A percentile compares a stretch with the other conserved stretches of the same genome.
Evolutionary conservation across 768 basidiomycete species (phyloP).

Genomic region (Tricholoma hemisulphureum): DNA sequence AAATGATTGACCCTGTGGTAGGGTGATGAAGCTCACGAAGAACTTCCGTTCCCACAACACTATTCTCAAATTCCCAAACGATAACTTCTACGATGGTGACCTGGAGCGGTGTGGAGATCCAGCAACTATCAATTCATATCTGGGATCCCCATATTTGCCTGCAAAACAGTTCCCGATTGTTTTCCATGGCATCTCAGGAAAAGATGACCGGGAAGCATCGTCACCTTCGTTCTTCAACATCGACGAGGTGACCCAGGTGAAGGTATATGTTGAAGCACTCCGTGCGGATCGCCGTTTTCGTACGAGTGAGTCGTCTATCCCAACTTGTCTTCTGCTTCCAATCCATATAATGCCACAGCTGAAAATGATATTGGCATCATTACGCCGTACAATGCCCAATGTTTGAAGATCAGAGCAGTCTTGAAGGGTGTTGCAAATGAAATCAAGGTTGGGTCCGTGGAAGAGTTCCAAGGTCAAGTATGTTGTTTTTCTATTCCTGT

Average conservation of each 20-base stretch:
- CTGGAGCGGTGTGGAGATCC: constrained; percentile 47
- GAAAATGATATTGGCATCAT: constrained; percentile 64
- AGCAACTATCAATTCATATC: constrained; percentile 37
- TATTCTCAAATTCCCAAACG: constrained; percentile 62
- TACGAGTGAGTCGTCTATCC: constrained; percentile 36
- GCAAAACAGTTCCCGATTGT: constrained; percentile 55
- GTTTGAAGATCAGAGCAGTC: constrained; percentile 48
- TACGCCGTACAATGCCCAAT: constrained; percentile 65
- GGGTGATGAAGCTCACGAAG: constrained; percentile 60
- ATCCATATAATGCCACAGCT: constrained; percentile 27
- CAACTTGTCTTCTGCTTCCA: neutral
- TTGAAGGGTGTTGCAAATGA: constrained; percentile 27
- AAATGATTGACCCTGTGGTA: constrained; percentile 21
- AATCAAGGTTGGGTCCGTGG: constrained; percentile 63
- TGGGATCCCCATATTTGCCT: constrained; percentile 41
- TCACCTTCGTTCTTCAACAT: constrained; percentile 76
- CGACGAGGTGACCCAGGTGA: constrained; percentile 55
- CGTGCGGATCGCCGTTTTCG: constrained; percentile 34
- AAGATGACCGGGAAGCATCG: constrained; percentile 62
- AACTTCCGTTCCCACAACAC: constrained; percentile 65
- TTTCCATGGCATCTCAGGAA: constrained; percentile 59
- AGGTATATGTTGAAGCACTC: constrained; percentile 43
- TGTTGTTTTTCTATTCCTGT: neutral
- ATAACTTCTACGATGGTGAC: constrained; percentile 55
- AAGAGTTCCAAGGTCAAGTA: constrained; percentile 70